A percentile compares a stretch with the other conserved stretches of the same genome.
These are phyloP conservation scores for Ochromonas danica DNA, from an alignment of 108 stramenopile genomes.

Conservation along the genomic window DNA sequence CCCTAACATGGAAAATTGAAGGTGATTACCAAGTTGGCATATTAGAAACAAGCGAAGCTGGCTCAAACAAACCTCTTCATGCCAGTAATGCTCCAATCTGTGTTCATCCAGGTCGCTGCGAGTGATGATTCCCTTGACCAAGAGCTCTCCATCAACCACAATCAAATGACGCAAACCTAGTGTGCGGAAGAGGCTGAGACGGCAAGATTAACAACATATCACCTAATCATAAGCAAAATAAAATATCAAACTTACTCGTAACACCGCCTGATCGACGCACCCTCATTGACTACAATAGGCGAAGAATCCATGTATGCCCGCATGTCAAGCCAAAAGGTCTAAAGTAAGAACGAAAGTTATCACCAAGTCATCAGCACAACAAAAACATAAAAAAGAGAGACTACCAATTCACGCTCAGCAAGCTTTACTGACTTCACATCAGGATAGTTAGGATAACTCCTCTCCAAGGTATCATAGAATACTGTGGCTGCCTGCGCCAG, in stretches of 20 bases:
- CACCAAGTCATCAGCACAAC: neutral
- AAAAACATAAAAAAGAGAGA: no score
- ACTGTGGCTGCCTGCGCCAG: conserved; percentile 21
- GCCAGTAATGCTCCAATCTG: neutral
- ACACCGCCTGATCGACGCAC: conserved; percentile 2
- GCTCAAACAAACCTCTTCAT: neutral
- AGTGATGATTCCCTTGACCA: conserved; percentile 57
- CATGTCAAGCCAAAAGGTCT: conserved; percentile 28
- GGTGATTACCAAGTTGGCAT: neutral
- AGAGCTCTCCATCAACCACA: conserved; percentile 49
- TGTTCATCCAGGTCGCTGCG: conserved; percentile 36
- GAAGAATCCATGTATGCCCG: conserved; percentile 23
- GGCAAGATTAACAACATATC: neutral
- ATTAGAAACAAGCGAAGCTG: neutral
- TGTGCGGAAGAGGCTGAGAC: conserved; percentile 50
- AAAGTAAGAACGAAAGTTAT: neutral
- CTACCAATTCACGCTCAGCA: conserved; percentile 24
- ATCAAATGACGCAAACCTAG: conserved; percentile 62
- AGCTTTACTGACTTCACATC: conserved; percentile 1
- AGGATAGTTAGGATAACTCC: conserved; percentile 23
- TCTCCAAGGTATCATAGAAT: conserved; percentile 25
- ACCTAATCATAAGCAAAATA: neutral
- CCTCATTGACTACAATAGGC: conserved; percentile 3
- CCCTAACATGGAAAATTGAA: conserved; percentile 1
- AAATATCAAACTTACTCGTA: conserved; percentile 30